Evolutionary conservation across 208 protist species (phyloP).

Genomic region (Porcisia hertigi): DNA sequence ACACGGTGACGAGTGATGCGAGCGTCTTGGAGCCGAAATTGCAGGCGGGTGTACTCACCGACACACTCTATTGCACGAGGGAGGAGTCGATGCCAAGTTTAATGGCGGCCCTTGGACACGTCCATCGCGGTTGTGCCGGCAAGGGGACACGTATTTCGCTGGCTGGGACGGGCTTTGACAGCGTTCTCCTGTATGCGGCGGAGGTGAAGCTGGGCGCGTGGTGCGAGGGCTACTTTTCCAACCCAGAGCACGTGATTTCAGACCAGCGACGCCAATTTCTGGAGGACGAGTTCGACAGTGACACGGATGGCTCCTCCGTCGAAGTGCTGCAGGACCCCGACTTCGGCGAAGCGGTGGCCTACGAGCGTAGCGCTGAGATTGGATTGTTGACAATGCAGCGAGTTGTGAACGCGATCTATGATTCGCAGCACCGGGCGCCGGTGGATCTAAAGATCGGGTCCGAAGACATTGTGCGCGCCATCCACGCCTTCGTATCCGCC

Average conservation of each 20-base stretch:
- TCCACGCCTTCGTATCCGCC: constrained; percentile 49
- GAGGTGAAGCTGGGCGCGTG: constrained; percentile 46
- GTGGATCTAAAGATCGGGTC: constrained; percentile 79
- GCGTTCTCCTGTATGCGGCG: constrained; percentile 34
- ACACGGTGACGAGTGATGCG: constrained; percentile 2
- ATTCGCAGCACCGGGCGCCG: constrained; percentile 61
- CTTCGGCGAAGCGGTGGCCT: constrained; percentile 77
- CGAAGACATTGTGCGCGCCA: constrained; percentile 62
- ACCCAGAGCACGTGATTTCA: constrained; percentile 27
- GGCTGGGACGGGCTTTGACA: constrained; percentile 2
- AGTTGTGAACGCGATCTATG: constrained; percentile 84
- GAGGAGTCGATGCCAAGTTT: constrained; percentile 24
- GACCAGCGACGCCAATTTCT: constrained; percentile 16
- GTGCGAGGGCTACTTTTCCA: constrained; percentile 50
- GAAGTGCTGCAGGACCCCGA: constrained; percentile 32
- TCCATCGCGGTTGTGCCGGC: constrained; percentile 7
- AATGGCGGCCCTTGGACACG: constrained; percentile 19
- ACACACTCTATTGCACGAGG: constrained; percentile 37
- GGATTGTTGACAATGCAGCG: constrained; percentile 68
- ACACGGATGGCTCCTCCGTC: constrained; percentile 34
- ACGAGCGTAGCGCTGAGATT: constrained; percentile 80
- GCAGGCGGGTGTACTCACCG: constrained; percentile 35
- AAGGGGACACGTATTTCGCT: constrained; percentile 4
- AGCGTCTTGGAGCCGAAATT: constrained; percentile 27
- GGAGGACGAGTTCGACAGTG: constrained; percentile 54